Evolutionary conservation across 2,329 filamentous ascomycete genomes (phyloP), one percentile per base, ranked within the genome.

Genomic region (Diaporthe vexans): DNA sequence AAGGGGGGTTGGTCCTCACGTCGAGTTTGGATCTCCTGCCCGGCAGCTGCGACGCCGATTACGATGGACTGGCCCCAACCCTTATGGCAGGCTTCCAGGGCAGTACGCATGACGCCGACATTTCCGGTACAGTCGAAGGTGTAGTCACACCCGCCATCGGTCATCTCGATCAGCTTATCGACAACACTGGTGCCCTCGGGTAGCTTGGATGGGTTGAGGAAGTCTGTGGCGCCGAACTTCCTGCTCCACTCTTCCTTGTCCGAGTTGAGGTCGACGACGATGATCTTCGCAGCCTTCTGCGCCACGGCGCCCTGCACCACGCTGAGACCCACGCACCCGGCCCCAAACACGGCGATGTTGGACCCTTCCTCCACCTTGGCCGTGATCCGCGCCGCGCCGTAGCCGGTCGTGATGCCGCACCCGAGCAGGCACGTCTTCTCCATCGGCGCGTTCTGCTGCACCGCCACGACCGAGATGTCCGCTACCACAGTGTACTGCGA

Each of bases 61-160:
- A 99, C 91, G 85, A 99, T 98, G 83, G 94, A 97, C 89, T 98
- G 91, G 81, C 97, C 97, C 97, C 97, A 99, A 65, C 97, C 97
- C 91, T 99, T 99, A 89, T 99, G 97, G 88, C 95, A 98, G 65
- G 97, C 95, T 88, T 99, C 96, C 75, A 99, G 91, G 54, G 97
- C 97, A 71, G 94, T 94, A 77, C 97, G 91, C 97, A 98, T 99
- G 73, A 99, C 97, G 79, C 92, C 91, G 71, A 98, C 95, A 81
- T 98, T 98, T 75, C 97, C 97, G 9, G 97, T 99, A 90, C 97
- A 98, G 88, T 99, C 97, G 83, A 99, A 99, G 67, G 97, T 99
- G 88, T 98, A 98, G 88, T 99, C 97, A 83, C 95, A 97, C 69
- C 97, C 97, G 78, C 97, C 97, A 81, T 98, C 97, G 1, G 97